phyloP scores from a whole-genome alignment of 2,329 filamentous ascomycete species.

The Colletotrichum euphorbiae region DNA sequence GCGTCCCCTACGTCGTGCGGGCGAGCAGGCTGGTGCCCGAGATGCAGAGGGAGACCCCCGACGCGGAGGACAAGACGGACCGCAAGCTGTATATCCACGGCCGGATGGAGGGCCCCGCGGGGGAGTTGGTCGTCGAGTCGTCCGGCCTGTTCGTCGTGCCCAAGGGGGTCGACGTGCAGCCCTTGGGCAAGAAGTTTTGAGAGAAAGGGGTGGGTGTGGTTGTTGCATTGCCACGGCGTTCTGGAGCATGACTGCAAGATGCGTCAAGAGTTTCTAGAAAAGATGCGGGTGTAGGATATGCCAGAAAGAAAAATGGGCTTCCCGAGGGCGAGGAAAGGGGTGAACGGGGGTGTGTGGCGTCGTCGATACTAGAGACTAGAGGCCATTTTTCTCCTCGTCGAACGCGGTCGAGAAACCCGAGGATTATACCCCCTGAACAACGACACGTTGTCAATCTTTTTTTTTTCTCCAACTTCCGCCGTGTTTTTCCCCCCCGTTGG shows the following conservation, averaged over 20 bases:
- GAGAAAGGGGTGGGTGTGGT: background rate
- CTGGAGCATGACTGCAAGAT: background rate
- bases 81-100: constrained; percentile 38
- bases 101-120: constrained; percentile 25
- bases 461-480: too few species aligned
- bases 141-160: constrained; percentile 39
- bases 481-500: too few species aligned
- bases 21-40: constrained; percentile 25
- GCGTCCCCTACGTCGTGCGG: constrained; percentile 29
- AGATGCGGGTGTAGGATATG: too few species aligned
- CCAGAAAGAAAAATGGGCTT: too few species aligned
- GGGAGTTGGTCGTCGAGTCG: constrained; percentile 23
- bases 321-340: too few species aligned
- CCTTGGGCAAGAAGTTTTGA: constrained; percentile 30
- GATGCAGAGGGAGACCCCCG: constrained; percentile 9
- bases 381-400: too few species aligned
- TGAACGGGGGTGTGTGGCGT: too few species aligned
- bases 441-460: too few species aligned
- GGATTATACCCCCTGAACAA: too few species aligned
- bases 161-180: constrained; percentile 25
- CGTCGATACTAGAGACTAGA: too few species aligned
- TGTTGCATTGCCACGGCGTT: background rate
- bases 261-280: too few species aligned
- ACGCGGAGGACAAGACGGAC: constrained; percentile 33
- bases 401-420: too few species aligned